Conservation (phyloP, 2,329 filamentous ascomycete genomes). For the Aspergillus sp. region DNA sequence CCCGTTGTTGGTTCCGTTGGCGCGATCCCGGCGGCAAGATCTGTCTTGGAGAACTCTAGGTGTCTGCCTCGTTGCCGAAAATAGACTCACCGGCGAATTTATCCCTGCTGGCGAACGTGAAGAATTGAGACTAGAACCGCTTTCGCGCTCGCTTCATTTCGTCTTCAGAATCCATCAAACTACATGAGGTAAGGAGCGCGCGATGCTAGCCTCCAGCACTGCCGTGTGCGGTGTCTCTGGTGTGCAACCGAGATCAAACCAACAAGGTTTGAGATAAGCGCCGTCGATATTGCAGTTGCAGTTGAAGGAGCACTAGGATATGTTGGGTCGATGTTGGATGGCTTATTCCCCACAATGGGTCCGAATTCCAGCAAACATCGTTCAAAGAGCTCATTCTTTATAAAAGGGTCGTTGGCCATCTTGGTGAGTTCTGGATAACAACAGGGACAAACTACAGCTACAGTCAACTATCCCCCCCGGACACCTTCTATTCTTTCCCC, state of each 20-base stretch:
- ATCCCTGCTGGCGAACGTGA: not conserved
- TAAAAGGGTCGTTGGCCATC: not conserved
- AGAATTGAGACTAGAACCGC: not conserved
- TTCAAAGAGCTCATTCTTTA: not conserved
- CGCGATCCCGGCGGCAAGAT: slow-evolving; percentile 7
- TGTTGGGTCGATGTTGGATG: not conserved
- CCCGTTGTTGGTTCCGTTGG: slow-evolving; percentile 12
- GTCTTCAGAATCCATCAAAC: not conserved
- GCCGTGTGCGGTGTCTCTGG: not conserved
- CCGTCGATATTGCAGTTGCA: slow-evolving; percentile 19
- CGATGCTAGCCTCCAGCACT: not conserved
- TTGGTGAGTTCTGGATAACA: not conserved
- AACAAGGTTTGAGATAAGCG: slow-evolving; percentile 20
- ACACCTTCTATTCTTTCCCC: not conserved
- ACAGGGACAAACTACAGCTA: not conserved
- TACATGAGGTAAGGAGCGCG: not conserved
- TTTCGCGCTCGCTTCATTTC: not conserved
- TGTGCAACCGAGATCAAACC: slow-evolving; percentile 14
- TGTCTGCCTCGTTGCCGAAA: slow-evolving; percentile 16
- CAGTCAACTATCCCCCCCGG: not conserved
- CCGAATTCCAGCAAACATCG: not conserved
- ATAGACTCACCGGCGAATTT: not conserved
- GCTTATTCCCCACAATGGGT: not conserved
- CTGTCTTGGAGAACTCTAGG: not conserved
- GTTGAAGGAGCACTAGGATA: slow-evolving; percentile 2